These are phyloP conservation scores for Diospyros lotus DNA, from an alignment of 148 eudicot genomes.

Conservation along the genomic window DNA sequence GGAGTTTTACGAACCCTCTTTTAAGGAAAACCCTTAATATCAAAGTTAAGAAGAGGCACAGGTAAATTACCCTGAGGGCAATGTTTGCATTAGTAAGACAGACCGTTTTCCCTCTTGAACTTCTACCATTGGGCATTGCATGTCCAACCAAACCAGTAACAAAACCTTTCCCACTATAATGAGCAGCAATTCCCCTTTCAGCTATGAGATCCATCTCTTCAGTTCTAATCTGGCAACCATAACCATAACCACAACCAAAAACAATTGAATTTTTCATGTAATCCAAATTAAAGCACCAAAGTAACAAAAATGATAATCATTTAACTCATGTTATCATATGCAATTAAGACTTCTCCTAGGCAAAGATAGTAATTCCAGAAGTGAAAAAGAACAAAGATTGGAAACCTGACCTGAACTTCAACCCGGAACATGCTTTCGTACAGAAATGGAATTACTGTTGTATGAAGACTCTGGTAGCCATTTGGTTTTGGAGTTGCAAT, in stretches of 20 bases:
- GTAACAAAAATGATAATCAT: neutral
- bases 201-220: slow-evolving; percentile 99
- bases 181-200: slow-evolving; percentile 95
- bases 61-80: slow-evolving; percentile 74
- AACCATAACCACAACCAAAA: neutral
- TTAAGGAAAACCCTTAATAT: neutral
- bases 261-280: neutral
- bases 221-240: slow-evolving; percentile 65
- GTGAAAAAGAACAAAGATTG: slow-evolving; percentile 1
- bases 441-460: slow-evolving; percentile 95
- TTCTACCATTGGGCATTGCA: slow-evolving; percentile 40
- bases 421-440: slow-evolving; percentile 96
- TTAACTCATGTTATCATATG: neutral
- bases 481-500: slow-evolving; percentile 97
- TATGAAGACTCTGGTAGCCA: slow-evolving; percentile 98
- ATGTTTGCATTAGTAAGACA: slow-evolving; percentile 65
- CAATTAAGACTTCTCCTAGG: slow-evolving; percentile 2
- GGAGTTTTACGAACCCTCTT: slow-evolving; percentile 1
- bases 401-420: slow-evolving; percentile 80
- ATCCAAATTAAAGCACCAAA: neutral
- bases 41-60: slow-evolving; percentile 8
- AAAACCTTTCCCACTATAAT: slow-evolving; percentile 72
- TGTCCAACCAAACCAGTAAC: slow-evolving; percentile 58
- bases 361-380: neutral
- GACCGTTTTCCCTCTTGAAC: slow-evolving; percentile 57